These are phyloP conservation scores for Geotrichum cucujoidarum DNA, from an alignment of 1,139 yeast species.

Conservation along the genomic window DNA sequence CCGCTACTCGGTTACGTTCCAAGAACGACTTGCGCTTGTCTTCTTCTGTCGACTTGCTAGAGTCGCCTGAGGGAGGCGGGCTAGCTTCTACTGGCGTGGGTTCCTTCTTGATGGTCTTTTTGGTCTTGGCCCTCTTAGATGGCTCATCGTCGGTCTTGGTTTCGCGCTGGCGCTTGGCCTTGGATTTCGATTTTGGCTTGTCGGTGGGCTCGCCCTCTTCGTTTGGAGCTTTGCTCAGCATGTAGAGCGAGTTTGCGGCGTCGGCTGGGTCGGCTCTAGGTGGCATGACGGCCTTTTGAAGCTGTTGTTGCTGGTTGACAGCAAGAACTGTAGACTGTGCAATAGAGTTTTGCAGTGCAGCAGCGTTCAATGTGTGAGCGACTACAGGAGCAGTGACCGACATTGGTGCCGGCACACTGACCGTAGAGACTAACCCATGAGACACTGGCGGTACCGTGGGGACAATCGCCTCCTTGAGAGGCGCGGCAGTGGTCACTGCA, in stretches of 20 bases:
- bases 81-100: not conserved
- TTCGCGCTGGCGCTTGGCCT: not conserved
- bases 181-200: not conserved
- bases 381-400: constrained; percentile 3
- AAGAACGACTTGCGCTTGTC: constrained; percentile 77
- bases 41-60: constrained; percentile 44
- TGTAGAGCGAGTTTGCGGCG: constrained; percentile 19
- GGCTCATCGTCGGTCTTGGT: constrained; percentile 4
- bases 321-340: constrained; percentile 13
- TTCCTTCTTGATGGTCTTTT: not conserved
- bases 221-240: constrained; percentile 16
- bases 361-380: not conserved
- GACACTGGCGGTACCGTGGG: not conserved
- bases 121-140: not conserved
- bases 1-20: constrained; percentile 92
- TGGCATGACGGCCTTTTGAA: not conserved
- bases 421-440: not conserved
- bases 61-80: constrained; percentile 13
- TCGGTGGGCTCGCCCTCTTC: constrained; percentile 3
- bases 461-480: not conserved
- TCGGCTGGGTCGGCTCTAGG: constrained; percentile 13
- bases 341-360: constrained; percentile 6
- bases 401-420: constrained; percentile 16
- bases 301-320: constrained; percentile 8
- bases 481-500: not conserved